Evolutionary conservation across 768 basidiomycete genomes (phyloP), one percentile per base, ranked within the genome.

Genomic region (Coprinellus aureogranulatus): DNA sequence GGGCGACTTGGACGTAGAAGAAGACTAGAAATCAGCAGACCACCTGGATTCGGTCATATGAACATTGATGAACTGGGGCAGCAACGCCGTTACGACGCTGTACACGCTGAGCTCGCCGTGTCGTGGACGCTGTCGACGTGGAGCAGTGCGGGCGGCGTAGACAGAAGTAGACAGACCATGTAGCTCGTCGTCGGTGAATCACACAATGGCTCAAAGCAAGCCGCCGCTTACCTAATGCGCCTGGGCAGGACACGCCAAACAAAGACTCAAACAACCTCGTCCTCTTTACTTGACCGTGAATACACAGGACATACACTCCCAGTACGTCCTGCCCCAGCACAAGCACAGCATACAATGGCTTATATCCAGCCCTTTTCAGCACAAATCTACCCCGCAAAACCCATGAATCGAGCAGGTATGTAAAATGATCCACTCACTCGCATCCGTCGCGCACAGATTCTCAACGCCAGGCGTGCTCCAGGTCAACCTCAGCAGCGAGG

Each of bases 401-500:
- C 64, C 62, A 86, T 86, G 84, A 85, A 85, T 77, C 76, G 84
- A 76, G 80, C 83, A 80, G 83, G 84, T 81, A 57, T 59, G 77
- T 62, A 61, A 56, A 50, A 52, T 52, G 50, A 52, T 52, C 53
- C 49, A 55, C 34, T 54, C 48, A 60, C 59, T 56, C 14, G 34
- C 53, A 16, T 34, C 47, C 53, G 44, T 54, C 39, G 54, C 50
- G 41, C 41, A 54, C 31, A 50, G 45, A 58, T 64, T 66, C 67
- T 70, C 66, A 54, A 57, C 56, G 59, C 59, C 69, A 64, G 61
- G 69, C 49, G 56, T 46, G 54, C 52, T 66, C 59, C 69, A 90
- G 88, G 88, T 67, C 89, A 90, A 81, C 88, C 89, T 53, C 88
- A 87, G 66, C 89, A 90, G 72, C 80, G 89, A 70, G 88, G 89